Evolutionary conservation across 2,329 filamentous ascomycete species (phyloP).

Genomic region (Zasmidium cellare): DNA sequence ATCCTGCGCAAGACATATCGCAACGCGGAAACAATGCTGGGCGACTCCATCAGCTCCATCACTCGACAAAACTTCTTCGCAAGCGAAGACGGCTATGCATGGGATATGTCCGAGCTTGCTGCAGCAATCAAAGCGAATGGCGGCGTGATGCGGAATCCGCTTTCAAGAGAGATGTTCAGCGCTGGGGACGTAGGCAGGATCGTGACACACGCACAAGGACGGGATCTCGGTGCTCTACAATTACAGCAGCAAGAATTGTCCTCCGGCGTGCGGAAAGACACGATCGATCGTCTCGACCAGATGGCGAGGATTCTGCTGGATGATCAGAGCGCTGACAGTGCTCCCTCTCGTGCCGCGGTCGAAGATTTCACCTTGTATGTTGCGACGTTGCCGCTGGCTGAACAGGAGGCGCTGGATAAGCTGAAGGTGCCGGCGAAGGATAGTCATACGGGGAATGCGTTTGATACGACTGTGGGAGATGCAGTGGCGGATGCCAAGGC

Average conservation of each 20-base stretch:
- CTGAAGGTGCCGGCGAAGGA: conserved; percentile 9
- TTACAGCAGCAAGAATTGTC: conserved; percentile 8
- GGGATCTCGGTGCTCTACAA: conserved; percentile 2
- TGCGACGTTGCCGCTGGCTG: conserved; percentile 3
- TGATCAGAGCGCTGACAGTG: conserved; percentile 5
- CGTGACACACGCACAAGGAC: conserved; percentile 1
- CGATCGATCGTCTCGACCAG: conserved; percentile 3
- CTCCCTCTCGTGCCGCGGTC: conserved; percentile 5
- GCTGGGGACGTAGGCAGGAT: conserved; percentile 6
- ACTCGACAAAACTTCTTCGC: conserved; percentile 1
- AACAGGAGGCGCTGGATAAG: conserved; percentile 8
- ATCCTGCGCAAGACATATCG: conserved; percentile 7
- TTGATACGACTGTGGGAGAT: conserved; percentile 9
- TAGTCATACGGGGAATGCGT: conserved; percentile 6
- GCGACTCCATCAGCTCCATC: conserved; percentile 3
- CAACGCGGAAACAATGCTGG: conserved; percentile 6
- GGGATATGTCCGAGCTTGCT: conserved; percentile 11
- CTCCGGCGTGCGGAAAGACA: conserved; percentile 3
- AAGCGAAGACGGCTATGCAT: conserved; percentile 10
- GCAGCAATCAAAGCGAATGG: conserved; percentile 7
- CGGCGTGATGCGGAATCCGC: conserved; percentile 10
- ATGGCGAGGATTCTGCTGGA: conserved; percentile 8
- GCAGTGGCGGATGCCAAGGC: conserved; percentile 8
- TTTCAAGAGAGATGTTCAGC: conserved; percentile 9
- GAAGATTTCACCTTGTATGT: conserved; percentile 4